phyloP scores from a whole-genome alignment of 331 rosid species.

The Prunus yedoensis region DNA sequence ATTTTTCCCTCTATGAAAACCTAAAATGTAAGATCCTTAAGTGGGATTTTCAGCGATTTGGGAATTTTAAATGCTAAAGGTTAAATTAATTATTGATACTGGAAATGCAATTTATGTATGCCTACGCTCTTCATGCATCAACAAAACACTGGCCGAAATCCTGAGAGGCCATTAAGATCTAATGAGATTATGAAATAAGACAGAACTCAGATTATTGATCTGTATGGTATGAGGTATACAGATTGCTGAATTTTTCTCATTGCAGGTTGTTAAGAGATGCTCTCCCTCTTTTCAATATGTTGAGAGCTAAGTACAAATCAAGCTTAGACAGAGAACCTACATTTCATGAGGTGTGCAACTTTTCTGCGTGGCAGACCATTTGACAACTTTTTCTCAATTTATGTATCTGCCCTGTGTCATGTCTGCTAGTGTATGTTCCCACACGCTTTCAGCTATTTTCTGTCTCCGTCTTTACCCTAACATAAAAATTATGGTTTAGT shows the following conservation, averaged over 20 bases:
- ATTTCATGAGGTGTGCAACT: conserved; percentile 68
- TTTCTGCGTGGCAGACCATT: not conserved
- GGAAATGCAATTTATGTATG: not conserved
- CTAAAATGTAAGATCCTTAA: not conserved
- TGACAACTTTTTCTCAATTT: not conserved
- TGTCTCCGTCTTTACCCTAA: not conserved
- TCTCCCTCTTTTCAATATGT: conserved; percentile 79
- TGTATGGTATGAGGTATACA: not conserved
- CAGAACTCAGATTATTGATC: not conserved
- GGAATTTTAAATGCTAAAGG: not conserved
- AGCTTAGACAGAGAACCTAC: conserved; percentile 77
- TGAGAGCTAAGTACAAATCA: conserved; percentile 61
- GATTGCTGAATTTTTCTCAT: not conserved
- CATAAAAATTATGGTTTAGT: conserved; percentile 47
- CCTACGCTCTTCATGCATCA: not conserved
- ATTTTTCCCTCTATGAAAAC: not conserved
- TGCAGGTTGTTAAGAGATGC: conserved; percentile 92
- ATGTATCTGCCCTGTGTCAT: not conserved
- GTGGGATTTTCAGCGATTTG: not conserved
- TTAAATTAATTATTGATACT: too few species aligned
- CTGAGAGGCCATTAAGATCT: not conserved
- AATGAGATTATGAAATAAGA: not conserved
- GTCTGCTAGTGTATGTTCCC: not conserved
- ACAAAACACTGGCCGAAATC: not conserved
- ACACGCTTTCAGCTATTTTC: conserved; percentile 3